Conservation (phyloP, 2,329 filamentous ascomycete genomes). For the Phaeosphaeriaceae sp. region DNA sequence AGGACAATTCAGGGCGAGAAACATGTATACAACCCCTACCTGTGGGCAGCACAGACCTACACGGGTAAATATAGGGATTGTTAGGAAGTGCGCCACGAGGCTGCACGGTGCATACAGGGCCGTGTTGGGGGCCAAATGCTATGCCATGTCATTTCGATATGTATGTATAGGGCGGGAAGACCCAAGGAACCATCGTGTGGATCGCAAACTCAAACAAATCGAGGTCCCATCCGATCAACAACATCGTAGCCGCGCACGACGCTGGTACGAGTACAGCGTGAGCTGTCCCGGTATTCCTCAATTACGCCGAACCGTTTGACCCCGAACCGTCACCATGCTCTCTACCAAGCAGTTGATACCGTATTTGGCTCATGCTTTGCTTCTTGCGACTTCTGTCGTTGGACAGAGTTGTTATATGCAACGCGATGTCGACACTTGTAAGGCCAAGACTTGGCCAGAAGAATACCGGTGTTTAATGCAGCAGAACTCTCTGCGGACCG, state of each 20-base stretch:
- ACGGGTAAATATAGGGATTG: neutral
- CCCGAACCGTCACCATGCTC: neutral
- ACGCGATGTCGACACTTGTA: neutral
- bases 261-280: neutral
- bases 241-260: neutral
- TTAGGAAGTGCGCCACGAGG: neutral
- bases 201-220: neutral
- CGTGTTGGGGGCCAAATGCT: neutral
- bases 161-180: neutral
- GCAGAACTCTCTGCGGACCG: neutral
- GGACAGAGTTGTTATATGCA: neutral
- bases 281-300: neutral
- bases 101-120: neutral
- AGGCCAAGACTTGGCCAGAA: neutral
- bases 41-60: neutral
- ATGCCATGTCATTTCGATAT: neutral
- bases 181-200: neutral
- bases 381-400: neutral
- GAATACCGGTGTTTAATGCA: conserved; percentile 1
- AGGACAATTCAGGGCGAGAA: no score
- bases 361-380: no score
- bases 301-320: neutral
- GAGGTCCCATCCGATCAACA: no score
- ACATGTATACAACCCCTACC: neutral
- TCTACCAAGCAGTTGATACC: neutral